These are phyloP conservation scores for Trametes sp. DNA, from an alignment of 1,284 basidiomycete genomes.

Conservation along the genomic window DNA sequence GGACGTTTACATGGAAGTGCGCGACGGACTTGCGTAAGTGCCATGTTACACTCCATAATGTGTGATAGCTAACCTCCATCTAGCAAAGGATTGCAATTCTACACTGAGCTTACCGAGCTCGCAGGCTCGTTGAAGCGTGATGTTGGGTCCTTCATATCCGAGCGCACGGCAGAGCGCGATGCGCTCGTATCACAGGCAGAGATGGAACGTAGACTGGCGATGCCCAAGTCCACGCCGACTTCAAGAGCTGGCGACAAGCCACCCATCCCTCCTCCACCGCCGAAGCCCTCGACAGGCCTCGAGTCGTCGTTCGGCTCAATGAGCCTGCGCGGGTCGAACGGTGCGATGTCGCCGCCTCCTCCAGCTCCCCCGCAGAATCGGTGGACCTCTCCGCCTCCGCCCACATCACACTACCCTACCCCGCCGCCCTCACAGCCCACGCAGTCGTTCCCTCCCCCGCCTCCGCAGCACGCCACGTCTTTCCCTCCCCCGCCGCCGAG, in stretches of 20 bases:
- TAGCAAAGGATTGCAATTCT: constrained; percentile 90
- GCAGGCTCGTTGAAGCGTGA: constrained; percentile 66
- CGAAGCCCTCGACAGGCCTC: constrained; percentile 46
- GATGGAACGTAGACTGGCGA: constrained; percentile 67
- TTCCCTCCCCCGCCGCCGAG: constrained; percentile 49
- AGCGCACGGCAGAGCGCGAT: constrained; percentile 78
- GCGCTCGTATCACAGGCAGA: constrained; percentile 75
- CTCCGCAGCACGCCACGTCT: constrained; percentile 31
- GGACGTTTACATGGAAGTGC: constrained; percentile 87
- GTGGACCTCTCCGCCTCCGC: constrained; percentile 34
- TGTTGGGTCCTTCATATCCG: constrained; percentile 67
- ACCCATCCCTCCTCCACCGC: constrained; percentile 54
- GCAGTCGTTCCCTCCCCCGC: constrained; percentile 38
- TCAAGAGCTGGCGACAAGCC: constrained; percentile 59
- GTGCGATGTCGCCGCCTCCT: constrained; percentile 47
- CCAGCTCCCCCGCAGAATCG: constrained; percentile 38
- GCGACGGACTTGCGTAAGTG: constrained; percentile 83
- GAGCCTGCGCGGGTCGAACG: constrained; percentile 46
- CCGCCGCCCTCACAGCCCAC: constrained; percentile 34
- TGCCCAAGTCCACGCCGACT: constrained; percentile 38
- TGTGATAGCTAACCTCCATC: constrained; percentile 21
- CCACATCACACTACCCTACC: constrained; percentile 38
- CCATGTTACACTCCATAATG: background rate
- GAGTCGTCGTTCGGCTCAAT: constrained; percentile 63
- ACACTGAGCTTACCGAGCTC: constrained; percentile 81